These are phyloP conservation scores for Dactylellina sp. DNA, from an alignment of 2,329 filamentous ascomycete genomes.

Conservation along the genomic window DNA sequence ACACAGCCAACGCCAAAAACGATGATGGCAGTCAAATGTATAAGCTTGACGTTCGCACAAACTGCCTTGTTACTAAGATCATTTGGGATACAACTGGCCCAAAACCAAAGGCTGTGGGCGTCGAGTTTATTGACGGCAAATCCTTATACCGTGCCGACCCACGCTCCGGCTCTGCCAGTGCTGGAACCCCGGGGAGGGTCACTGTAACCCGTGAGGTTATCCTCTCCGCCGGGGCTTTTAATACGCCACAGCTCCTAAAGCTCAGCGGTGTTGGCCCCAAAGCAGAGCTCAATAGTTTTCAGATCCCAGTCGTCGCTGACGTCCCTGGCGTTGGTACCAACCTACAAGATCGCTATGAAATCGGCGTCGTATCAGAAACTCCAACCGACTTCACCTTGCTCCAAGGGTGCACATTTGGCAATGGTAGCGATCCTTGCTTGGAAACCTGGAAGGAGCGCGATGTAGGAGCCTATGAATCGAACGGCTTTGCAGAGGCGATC, in stretches of 20 bases:
- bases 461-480: constrained; percentile 32
- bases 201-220: constrained; percentile 55
- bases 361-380: constrained; percentile 67
- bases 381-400: constrained; percentile 64
- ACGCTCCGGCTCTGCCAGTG: constrained; percentile 61
- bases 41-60: constrained; percentile 39
- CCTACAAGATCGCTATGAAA: constrained; percentile 72
- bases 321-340: constrained; percentile 74
- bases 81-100: constrained; percentile 62
- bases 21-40: constrained; percentile 57
- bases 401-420: constrained; percentile 63
- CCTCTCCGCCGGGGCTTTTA: constrained; percentile 57
- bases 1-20: constrained; percentile 60
- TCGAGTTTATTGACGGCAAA: constrained; percentile 65
- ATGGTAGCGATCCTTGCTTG: constrained; percentile 63
- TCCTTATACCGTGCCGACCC: constrained; percentile 66
- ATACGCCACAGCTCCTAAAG: constrained; percentile 58
- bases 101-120: constrained; percentile 64
- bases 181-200: constrained; percentile 49
- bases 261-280: constrained; percentile 58
- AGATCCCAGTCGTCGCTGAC: constrained; percentile 66
- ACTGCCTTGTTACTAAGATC: constrained; percentile 64
- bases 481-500: constrained; percentile 39
- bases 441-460: constrained; percentile 60
- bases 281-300: constrained; percentile 42